Conservation (phyloP, 345 rosid species). For the Draba incana region DNA sequence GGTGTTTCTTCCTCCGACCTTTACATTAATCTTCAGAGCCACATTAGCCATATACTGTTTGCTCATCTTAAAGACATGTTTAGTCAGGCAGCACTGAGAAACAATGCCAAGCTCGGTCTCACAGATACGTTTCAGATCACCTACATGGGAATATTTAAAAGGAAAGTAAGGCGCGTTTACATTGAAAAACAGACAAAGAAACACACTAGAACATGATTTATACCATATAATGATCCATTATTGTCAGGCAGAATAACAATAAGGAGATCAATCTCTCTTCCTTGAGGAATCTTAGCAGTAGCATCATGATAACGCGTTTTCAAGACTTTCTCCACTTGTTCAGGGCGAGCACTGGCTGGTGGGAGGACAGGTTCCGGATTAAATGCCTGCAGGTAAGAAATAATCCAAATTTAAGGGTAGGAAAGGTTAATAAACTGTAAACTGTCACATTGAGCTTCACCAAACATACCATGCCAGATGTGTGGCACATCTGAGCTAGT, state of each 20-base stretch:
- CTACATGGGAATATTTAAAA: slow-evolving; percentile 47
- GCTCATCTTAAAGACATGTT: slow-evolving; percentile 84
- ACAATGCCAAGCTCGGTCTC: slow-evolving; percentile 98
- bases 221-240: slow-evolving; percentile 98
- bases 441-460: background rate
- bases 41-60: slow-evolving; percentile 96
- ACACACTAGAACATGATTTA: background rate
- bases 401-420: slow-evolving; percentile 7
- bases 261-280: slow-evolving; percentile 92
- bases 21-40: slow-evolving; percentile 90
- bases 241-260: slow-evolving; percentile 94
- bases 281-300: slow-evolving; percentile 59
- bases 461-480: slow-evolving; percentile 86
- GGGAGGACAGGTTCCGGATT: slow-evolving; percentile 79
- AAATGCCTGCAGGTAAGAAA: slow-evolving; percentile 56
- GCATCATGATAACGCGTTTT: slow-evolving; percentile 90
- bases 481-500: slow-evolving; percentile 90
- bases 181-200: background rate
- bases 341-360: slow-evolving; percentile 72
- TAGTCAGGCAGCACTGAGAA: slow-evolving; percentile 94
- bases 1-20: slow-evolving; percentile 98
- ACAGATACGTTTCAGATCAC: slow-evolving; percentile 95
- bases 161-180: slow-evolving; percentile 4
- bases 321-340: slow-evolving; percentile 83
- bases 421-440: slow-evolving; percentile 8